Conservation (phyloP, 257 asterid genomes). For the Coffea canephora region DNA sequence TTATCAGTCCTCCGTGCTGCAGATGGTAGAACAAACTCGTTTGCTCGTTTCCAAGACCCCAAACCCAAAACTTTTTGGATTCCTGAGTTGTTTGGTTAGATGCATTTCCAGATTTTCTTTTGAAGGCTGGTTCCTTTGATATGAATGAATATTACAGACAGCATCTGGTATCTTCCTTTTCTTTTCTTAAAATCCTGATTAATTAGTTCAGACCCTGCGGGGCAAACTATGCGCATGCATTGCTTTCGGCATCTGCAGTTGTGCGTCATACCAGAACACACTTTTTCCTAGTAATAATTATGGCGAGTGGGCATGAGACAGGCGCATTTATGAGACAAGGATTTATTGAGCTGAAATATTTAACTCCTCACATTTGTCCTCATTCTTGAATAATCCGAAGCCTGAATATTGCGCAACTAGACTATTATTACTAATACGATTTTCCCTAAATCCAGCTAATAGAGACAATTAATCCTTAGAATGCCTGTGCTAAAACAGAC, state of each 20-base stretch:
- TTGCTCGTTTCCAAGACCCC: too few relatives aligned
- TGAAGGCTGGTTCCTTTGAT: too few relatives aligned
- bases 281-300: not conserved
- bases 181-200: too few relatives aligned
- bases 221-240: not conserved
- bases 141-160: too few relatives aligned
- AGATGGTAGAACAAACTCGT: too few relatives aligned
- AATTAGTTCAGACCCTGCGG: not conserved
- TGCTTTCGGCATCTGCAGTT: not conserved
- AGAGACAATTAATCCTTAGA: not conserved
- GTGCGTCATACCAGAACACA: not conserved
- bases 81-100: too few relatives aligned
- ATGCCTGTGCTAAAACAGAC: not conserved
- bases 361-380: not conserved
- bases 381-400: not conserved
- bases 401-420: not conserved
- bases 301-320: not conserved
- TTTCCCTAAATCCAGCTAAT: not conserved
- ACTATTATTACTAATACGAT: not conserved
- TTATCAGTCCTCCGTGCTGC: too few relatives aligned
- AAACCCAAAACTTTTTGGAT: too few relatives aligned
- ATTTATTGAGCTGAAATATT: not conserved
- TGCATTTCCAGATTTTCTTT: too few relatives aligned
- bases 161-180: too few relatives aligned
- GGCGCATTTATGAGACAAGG: not conserved